Base-by-base conservation (phyloP, 805 yeast species). In the Yamadazyma endophytica region DNA sequence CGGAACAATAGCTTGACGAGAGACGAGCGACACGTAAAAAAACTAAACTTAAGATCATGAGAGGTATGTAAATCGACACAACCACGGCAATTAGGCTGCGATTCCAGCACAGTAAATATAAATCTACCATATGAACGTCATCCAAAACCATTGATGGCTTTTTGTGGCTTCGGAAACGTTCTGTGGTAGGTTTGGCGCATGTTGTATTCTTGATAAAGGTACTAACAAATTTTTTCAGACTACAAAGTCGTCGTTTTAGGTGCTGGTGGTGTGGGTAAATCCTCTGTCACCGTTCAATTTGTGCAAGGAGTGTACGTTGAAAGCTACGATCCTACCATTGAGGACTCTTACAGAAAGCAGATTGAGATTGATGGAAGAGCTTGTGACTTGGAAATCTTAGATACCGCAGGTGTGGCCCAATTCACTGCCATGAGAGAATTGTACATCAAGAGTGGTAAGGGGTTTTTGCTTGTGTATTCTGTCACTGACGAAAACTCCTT, bases 211-310 rank as follows among this genome's bases (percentile, higher is more conserved):
- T 8, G 13, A 14, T 25, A 7, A 17, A 9, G 17, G 7, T 33
- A 34, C 33, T 34, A 34, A 34, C 37, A 22, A 21, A 21, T 9
- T n/a, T n/a, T n/a, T n/a, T n/a, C 28, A 74, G 97, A 89, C 53
- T 88, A 88, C 57, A 87, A 86, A 53, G 66, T 92, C 26, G 97
- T 86, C 12, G 92, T 90, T 13, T 66, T 90, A 36, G 98, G 98
- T 39, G 95, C 96, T 9, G 97, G 97, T 47, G 96, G 97, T 60
- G 96, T 87, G 6, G 98, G 98, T 47, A 90, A 90, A 50, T 86
- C 97, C 15, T 88, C 95, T 23, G 66, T 90, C 24, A 88, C 96
- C 1, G 95, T 87, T 5, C 95, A 87, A 52, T 89, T 83, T 51
- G 95, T 87, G 3, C 95, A 86, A 54, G 92, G 92, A 8, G 82